Evolutionary conservation across 306 rosid species (phyloP), one percentile per base, ranked within the genome.

Genomic region (Cucumis melo): DNA sequence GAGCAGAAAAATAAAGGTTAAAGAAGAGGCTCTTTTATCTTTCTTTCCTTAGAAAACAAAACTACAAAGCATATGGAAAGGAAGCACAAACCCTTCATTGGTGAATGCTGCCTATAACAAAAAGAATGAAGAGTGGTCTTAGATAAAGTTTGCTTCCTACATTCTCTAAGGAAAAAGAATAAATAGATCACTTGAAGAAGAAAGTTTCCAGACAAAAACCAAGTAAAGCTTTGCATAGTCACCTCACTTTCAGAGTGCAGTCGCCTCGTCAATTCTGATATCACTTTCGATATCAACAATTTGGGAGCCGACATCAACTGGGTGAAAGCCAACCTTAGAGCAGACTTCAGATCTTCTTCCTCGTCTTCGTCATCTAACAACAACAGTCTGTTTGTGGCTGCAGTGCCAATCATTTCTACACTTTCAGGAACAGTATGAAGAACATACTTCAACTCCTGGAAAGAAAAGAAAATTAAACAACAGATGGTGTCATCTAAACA

Each of bases 401-500:
- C 84, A 79, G 80, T 75, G 51, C 96, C 96, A 77, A 94, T 82
- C 76, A 94, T 81, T 77, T 86, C 88, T 8, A 74, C 87, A 80
- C 89, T 83, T 88, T 94, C 99, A 51, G 99, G 97, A 83, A 89
- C 88, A 55, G 82, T 51, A 74, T 23, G 86, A 87, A 94, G 85
- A 76, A 92, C 93, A 63, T 75, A 83, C 82, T 89, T 91, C 19
- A 94, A 91, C 86, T 94, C 99, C 99, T 94, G 85, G 24, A 81
- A 24, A 78, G 17, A 81, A 83, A 78, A 66, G 15, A 32, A 14
- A 15, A 51, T 5, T 1, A 65, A 67, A 41, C 54, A 46, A 0
- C 1, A 46, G 14, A 66, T 66, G 24, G 38, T 29, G 42, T 65
- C 24, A 16, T 64, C 24, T 15, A 64, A 64, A 6, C 41, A 27